These are phyloP conservation scores for Pelargonium cotyledonis DNA, from an alignment of 441 rosid genomes.

Conservation along the genomic window DNA sequence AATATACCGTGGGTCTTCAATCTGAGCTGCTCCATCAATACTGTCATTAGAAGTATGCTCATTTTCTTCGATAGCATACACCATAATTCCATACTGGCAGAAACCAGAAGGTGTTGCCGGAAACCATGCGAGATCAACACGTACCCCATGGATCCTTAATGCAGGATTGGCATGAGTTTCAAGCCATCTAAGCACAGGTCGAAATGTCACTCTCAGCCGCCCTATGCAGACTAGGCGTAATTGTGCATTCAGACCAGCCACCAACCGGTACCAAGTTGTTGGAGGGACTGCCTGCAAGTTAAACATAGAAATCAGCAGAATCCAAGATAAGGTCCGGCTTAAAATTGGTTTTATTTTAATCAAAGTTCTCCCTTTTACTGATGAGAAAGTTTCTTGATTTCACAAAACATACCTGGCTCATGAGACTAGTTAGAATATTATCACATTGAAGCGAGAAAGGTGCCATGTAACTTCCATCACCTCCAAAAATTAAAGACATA, in stretches of 20 bases:
- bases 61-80: slow-evolving; percentile 52
- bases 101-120: slow-evolving; percentile 75
- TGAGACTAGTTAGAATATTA: slow-evolving; percentile 80
- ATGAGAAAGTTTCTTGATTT: background rate
- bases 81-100: slow-evolving; percentile 82
- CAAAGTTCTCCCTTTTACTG: background rate
- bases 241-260: slow-evolving; percentile 97
- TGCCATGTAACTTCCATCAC: slow-evolving; percentile 98
- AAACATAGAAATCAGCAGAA: slow-evolving; percentile 19
- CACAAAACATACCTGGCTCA: slow-evolving; percentile 75
- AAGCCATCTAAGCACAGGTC: slow-evolving; percentile 72
- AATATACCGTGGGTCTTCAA: slow-evolving; percentile 42
- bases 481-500: slow-evolving; percentile 82
- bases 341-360: background rate
- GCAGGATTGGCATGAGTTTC: slow-evolving; percentile 95
- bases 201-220: slow-evolving; percentile 61
- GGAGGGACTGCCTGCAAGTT: slow-evolving; percentile 70
- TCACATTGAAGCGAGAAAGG: slow-evolving; percentile 95
- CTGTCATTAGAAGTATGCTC: slow-evolving; percentile 33
- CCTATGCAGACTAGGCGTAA: slow-evolving; percentile 88
- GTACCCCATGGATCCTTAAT: slow-evolving; percentile 54
- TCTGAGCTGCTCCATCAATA: slow-evolving; percentile 32
- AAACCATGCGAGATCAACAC: slow-evolving; percentile 86
- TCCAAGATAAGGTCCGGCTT: background rate
- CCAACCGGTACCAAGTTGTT: slow-evolving; percentile 89